These are phyloP conservation scores for Allantophomopsis lycopodina DNA, from an alignment of 2,329 filamentous ascomycete species.

Conservation along the genomic window DNA sequence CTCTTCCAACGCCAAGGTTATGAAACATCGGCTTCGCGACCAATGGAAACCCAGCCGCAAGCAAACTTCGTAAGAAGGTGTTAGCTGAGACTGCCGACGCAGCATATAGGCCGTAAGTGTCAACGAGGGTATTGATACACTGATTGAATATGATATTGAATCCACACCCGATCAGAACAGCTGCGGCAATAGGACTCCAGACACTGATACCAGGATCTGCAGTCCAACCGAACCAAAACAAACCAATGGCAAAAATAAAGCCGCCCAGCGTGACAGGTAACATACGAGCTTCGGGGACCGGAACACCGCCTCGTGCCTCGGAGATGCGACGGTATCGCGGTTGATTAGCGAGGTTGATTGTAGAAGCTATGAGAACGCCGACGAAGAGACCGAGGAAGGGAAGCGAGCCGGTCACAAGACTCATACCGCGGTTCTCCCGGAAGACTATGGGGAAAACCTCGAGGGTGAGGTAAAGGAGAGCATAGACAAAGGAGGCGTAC, in stretches of 20 bases:
- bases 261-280: constrained; percentile 30
- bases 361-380: constrained; percentile 30
- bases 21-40: constrained; percentile 37
- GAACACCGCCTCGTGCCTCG: constrained; percentile 21
- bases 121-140: constrained; percentile 18
- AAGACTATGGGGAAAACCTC: constrained; percentile 52
- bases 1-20: constrained; percentile 50
- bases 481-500: constrained; percentile 61
- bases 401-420: constrained; percentile 40
- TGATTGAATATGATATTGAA: constrained; percentile 19
- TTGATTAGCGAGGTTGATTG: constrained; percentile 28
- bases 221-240: constrained; percentile 18
- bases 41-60: constrained; percentile 31
- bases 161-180: constrained; percentile 14
- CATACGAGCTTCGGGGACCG: constrained; percentile 29
- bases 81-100: constrained; percentile 30
- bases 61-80: constrained; percentile 26
- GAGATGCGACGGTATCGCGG: constrained; percentile 12
- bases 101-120: constrained; percentile 32
- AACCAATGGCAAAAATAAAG: constrained; percentile 13
- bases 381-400: constrained; percentile 38
- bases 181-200: constrained; percentile 9
- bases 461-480: constrained; percentile 50
- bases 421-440: constrained; percentile 43
- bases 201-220: constrained; percentile 11